Evolutionary conservation across 2,329 filamentous ascomycete genomes (phyloP).

Genomic region (Pseudocercospora eumusae): DNA sequence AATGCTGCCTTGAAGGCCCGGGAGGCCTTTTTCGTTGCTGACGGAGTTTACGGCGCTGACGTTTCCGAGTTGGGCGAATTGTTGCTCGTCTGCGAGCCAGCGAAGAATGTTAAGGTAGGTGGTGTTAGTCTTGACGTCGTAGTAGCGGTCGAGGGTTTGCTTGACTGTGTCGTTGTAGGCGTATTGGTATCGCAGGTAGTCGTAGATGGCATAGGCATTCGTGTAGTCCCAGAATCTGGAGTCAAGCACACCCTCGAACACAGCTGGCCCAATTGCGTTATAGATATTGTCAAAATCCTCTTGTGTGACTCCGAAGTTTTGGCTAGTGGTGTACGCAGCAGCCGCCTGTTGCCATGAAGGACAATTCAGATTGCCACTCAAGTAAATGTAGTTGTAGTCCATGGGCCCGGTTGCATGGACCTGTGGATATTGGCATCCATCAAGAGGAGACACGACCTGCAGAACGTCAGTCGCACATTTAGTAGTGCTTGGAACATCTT

Average conservation of each 20-base stretch:
- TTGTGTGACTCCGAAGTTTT: constrained; percentile 25
- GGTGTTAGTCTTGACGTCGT: constrained; percentile 29
- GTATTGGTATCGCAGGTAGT: constrained; percentile 58
- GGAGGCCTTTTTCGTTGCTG: constrained; percentile 29
- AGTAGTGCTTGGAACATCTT: neutral
- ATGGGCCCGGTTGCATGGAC: constrained; percentile 48
- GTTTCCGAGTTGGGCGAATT: constrained; percentile 49
- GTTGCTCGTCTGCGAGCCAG: constrained; percentile 52
- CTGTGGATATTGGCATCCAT: constrained; percentile 60
- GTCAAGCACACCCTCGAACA: constrained; percentile 48
- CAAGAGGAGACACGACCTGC: constrained; percentile 50
- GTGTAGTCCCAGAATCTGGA: constrained; percentile 48
- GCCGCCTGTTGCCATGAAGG: constrained; percentile 38
- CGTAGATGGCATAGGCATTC: constrained; percentile 57
- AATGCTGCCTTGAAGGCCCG: constrained; percentile 40
- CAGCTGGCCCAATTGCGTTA: constrained; percentile 44
- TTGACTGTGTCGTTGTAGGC: constrained; percentile 53
- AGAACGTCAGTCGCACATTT: constrained; percentile 3
- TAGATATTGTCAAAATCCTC: constrained; percentile 52
- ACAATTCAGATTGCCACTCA: constrained; percentile 47
- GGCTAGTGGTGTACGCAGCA: constrained; percentile 46
- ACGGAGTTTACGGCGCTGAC: constrained; percentile 38
- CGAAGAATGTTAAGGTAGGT: constrained; percentile 39
- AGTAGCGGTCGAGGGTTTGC: constrained; percentile 36
- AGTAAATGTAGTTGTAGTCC: constrained; percentile 55